Evolutionary conservation across 495 filamentous ascomycete species (phyloP), one percentile per base, ranked within the genome.

Genomic region (Penicillium nucicola): DNA sequence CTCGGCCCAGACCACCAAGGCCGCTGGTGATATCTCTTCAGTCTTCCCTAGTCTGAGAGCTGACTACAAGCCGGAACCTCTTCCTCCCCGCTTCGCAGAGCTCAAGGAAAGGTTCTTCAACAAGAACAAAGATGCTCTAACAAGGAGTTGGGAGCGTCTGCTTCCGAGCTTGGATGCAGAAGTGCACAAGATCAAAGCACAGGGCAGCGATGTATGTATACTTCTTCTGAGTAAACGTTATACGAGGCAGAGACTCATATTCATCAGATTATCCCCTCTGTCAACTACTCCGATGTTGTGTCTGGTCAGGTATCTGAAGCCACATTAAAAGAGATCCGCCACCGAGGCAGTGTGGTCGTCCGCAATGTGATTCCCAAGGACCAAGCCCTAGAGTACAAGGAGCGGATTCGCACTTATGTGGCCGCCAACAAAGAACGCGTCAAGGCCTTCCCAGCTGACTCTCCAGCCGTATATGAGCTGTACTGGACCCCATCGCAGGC

Each of bases 401-500:
- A 70, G 32, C 64, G 67, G 35, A 68, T 70, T 48, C 77, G 82
- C 48, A 78, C 82, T 42, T 89, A 90, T 50, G 74, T 85, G 7
- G 64, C 68, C 19, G 70, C 76, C 20, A 90, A 89, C 55, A 44
- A 67, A 34, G 68, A 67, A 22, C 61, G 55, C 22, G 69, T 74
- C 7, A 76, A 71, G 34, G 71, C 81, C 9, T 81, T 85, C 56
- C 83, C 83, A 0, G 46, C 75, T 1, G 74, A 81, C 15, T 78
- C 77, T 11, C 90, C 90, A 0, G 84, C 89, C 42, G 89, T 96
- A 4, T 92, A 85, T 58, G 91, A 96, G 61, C 73, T 96, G 3
- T 96, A 96, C 71, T 96, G 91, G 91, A 87, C 87, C 1, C 79
- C 82, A 6, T 71, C 85, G 4, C 90, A 96, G 58, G 71, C 88